A percentile compares a stretch with the other conserved stretches of the same genome.
phyloP scores from a whole-genome alignment of 805 yeast genomes.

The Komagataella pastoris region DNA sequence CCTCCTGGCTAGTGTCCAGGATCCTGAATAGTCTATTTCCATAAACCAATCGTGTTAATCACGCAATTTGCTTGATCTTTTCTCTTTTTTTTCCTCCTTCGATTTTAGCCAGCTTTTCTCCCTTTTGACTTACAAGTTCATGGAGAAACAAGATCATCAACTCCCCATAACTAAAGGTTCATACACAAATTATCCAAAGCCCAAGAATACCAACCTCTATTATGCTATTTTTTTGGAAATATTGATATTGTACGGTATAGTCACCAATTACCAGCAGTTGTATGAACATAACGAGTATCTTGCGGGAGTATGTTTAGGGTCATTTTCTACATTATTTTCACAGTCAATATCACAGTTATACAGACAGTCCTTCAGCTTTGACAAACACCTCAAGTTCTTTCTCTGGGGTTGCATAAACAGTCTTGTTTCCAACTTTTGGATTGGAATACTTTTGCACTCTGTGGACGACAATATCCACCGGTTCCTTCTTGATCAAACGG shows the following conservation, averaged over 20 bases:
- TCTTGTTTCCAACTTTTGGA: constrained; percentile 26
- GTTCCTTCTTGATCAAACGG: constrained; percentile 36
- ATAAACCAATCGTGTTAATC: not conserved
- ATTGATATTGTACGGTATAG: constrained; percentile 11
- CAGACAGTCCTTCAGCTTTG: constrained; percentile 9
- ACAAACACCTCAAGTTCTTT: constrained; percentile 29
- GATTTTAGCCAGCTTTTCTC: not conserved
- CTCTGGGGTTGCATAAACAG: constrained; percentile 51
- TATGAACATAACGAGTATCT: constrained; percentile 12
- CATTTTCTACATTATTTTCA: constrained; percentile 15
- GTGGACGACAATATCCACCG: constrained; percentile 23
- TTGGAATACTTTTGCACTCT: constrained; percentile 24
- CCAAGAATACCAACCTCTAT: not conserved
- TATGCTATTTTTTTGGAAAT: constrained; percentile 12
- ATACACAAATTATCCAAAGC: not conserved
- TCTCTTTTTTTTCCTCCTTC: not conserved
- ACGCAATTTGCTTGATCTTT: not conserved
- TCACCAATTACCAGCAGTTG: constrained; percentile 12
- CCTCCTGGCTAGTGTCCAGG: not conserved
- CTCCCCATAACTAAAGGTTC: not conserved
- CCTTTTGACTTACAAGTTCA: not conserved
- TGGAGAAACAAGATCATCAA: not conserved
- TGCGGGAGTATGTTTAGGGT: constrained; percentile 14
- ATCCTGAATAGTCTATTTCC: not conserved
- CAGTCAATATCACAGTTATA: constrained; percentile 16